These are phyloP conservation scores for Geotrichum fermentans DNA, from an alignment of 1,139 yeast genomes.

Conservation along the genomic window DNA sequence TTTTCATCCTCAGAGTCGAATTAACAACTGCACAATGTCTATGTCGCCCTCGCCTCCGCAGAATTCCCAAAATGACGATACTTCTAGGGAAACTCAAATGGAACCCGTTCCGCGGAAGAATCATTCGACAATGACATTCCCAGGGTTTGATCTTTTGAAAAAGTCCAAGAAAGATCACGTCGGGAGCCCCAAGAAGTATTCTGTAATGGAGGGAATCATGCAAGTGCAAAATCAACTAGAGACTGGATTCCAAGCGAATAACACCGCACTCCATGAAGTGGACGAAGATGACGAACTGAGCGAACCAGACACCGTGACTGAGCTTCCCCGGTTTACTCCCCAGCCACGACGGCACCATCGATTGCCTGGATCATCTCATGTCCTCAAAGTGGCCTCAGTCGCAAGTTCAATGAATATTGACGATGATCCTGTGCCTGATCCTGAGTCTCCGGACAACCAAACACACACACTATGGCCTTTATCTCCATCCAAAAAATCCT, in stretches of 20 bases:
- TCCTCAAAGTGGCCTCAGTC: background rate
- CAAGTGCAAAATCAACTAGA: constrained; percentile 12
- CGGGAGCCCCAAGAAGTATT: background rate
- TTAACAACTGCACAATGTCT: no score
- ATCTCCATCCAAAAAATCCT: background rate
- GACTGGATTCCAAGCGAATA: background rate
- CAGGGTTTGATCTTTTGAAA: background rate
- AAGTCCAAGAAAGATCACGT: background rate
- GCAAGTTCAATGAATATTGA: background rate
- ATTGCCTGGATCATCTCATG: background rate
- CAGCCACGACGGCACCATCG: background rate
- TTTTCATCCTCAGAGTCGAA: no score
- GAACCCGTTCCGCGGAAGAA: background rate
- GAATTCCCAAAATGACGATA: no score
- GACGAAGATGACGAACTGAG: constrained; percentile 1
- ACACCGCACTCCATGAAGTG: background rate
- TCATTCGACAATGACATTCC: background rate
- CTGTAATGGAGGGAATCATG: constrained; percentile 10
- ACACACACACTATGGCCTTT: background rate
- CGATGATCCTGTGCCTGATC: background rate
- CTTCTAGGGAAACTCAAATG: no score
- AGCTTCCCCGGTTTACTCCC: background rate
- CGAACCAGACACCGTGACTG: background rate
- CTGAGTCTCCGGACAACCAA: background rate
- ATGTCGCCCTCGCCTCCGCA: no score